Conservation (phyloP, 1,284 basidiomycete genomes). For the Ceratobasidium sp. region DNA sequence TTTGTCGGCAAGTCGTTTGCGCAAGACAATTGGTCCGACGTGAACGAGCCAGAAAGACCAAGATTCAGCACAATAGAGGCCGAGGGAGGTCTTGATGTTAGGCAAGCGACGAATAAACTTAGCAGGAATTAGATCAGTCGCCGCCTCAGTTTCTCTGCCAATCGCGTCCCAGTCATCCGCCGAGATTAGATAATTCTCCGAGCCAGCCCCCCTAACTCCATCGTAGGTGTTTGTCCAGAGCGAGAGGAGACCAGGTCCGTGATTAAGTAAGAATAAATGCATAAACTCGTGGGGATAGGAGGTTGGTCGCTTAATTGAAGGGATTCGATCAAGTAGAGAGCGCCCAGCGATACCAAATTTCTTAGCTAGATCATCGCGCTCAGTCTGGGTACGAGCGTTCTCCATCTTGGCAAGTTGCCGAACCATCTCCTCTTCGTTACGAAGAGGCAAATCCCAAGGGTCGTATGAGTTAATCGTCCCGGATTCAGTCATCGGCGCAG, state of each 20-base stretch:
- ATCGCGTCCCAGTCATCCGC: conserved; percentile 57
- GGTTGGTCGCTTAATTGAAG: conserved; percentile 1
- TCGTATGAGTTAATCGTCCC: conserved; percentile 46
- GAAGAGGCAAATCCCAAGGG: conserved; percentile 55
- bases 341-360: conserved; percentile 59
- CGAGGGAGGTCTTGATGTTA: conserved; percentile 54
- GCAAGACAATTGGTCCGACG: conserved; percentile 58
- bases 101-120: conserved; percentile 56
- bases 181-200: conserved; percentile 2
- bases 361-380: conserved; percentile 49
- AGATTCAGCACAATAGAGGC: conserved; percentile 51
- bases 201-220: conserved; percentile 5
- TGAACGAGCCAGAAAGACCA: conserved; percentile 59
- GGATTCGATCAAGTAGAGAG: conserved; percentile 51
- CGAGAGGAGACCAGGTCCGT: conserved; percentile 40
- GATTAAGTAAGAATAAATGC: conserved; percentile 40
- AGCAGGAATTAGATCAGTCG: conserved; percentile 55
- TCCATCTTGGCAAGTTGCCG: neutral
- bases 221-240: conserved; percentile 41
- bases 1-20: conserved; percentile 50
- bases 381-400: neutral
- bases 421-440: conserved; percentile 50
- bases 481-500: conserved; percentile 16
- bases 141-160: conserved; percentile 53
- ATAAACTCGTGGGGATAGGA: conserved; percentile 37